Percentiles rank a stretch among this genome's conserved stretches.
Conservation (phyloP, 352 stramenopile species). For the Blastocystis sp. region DNA sequence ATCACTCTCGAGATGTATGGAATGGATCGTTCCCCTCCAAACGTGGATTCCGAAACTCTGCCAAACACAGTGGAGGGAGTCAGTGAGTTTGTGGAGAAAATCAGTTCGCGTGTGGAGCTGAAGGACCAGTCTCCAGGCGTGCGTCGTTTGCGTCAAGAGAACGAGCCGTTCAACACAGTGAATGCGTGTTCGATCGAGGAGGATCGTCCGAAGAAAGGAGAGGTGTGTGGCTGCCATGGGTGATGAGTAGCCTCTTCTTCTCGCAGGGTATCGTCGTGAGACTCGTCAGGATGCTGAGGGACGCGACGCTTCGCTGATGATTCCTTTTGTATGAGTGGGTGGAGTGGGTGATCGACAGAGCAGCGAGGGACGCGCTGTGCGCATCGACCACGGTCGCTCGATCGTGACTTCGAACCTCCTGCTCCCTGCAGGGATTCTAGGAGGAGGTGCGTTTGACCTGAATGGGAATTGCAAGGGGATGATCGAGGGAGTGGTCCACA, state of each 20-base stretch:
- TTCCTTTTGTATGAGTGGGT: neutral
- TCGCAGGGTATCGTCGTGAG: slow-evolving; percentile 6
- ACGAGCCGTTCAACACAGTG: slow-evolving; percentile 23
- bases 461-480: slow-evolving; percentile 41
- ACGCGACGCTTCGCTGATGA: slow-evolving; percentile 15
- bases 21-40: neutral
- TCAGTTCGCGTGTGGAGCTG: neutral
- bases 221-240: neutral
- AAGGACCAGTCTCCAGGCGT: neutral
- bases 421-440: neutral
- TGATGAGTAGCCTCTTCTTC: neutral
- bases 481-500: slow-evolving; percentile 45
- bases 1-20: slow-evolving; percentile 28
- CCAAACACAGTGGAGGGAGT: slow-evolving; percentile 5
- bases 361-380: neutral
- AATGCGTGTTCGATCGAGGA: neutral
- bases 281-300: neutral
- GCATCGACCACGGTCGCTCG: neutral
- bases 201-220: neutral
- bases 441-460: slow-evolving; percentile 17
- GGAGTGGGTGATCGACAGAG: neutral
- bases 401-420: neutral
- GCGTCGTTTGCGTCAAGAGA: neutral
- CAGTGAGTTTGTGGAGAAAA: neutral
- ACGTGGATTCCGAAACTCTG: neutral